Evolutionary conservation across 805 yeast genomes (phyloP), one percentile per base, ranked within the genome.

Genomic region (Yamadazyma ubonensis): DNA sequence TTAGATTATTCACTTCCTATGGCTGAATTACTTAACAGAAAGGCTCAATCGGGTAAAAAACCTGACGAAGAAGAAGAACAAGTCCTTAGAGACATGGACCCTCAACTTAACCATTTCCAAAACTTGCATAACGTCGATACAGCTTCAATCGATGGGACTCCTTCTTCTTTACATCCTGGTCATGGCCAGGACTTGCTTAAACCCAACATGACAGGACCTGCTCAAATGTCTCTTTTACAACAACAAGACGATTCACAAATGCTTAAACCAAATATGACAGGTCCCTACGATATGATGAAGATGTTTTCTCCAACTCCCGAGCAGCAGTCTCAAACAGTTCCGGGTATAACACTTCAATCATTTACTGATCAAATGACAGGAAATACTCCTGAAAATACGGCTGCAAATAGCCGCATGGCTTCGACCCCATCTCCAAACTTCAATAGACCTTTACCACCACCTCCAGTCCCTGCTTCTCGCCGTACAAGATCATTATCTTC

Each of bases 101-200:
- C 84, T 9, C 83, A 84, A 10, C 76, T 83, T 40, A 79, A 79
- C 46, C 63, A 81, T 54, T 88, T 88, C 61, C 82, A 78, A 37
- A 81, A 85, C 53, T 83, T 88, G 41, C 77, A 81, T 46, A 55
- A 67, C 20, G 87, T 86, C 27, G 96, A 88, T 55, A 79, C 86
- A 39, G 89, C 83, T 3, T 76, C 85, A 32, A 73, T 80, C 12
- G 80, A 75, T 50, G 90, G 91, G n/a, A 74, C 75, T 1, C 85
- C 88, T 0, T 64, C 83, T 1, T 75, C 70, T 42, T 65, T 76
- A 30, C 80, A 71, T 47, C 59, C 63, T 29, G 39, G 49, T 11
- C 39, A 40, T n/a, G n/a, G n/a, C n/a, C 17, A 39, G 3, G 46
- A 54, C 11, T 49, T 60, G 10, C 55, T 68, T 29, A 50, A 54